Evolutionary conservation across 192 early-diverging fungal species (phyloP).

Genomic region (Umbelopsis sp.): DNA sequence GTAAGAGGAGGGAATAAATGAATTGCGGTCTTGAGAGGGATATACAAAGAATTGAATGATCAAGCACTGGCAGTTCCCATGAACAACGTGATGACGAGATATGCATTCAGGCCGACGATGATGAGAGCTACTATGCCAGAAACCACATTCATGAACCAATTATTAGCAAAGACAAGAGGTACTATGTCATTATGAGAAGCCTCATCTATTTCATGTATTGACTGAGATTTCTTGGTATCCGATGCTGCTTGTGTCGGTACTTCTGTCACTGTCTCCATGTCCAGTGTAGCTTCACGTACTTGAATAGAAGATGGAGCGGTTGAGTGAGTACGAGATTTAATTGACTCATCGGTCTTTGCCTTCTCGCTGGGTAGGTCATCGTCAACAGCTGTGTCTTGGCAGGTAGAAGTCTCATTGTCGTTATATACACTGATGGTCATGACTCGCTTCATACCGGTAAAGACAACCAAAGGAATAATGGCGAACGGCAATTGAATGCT

Average conservation of each 20-base stretch:
- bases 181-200: background rate
- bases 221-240: constrained; percentile 5
- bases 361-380: constrained; percentile 8
- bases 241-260: background rate
- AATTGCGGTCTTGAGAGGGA: background rate
- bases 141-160: constrained; percentile 32
- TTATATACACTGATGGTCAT: constrained; percentile 43
- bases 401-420: background rate
- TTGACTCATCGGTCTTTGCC: constrained; percentile 10
- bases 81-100: constrained; percentile 45
- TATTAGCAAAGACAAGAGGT: constrained; percentile 42
- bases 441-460: constrained; percentile 57
- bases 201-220: background rate
- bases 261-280: background rate
- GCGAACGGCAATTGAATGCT: constrained; percentile 83
- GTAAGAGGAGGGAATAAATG: background rate
- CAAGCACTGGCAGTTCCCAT: background rate
- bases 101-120: constrained; percentile 51
- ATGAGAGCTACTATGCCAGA: constrained; percentile 41
- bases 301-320: background rate
- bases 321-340: background rate
- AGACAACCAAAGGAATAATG: constrained; percentile 74
- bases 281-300: background rate
- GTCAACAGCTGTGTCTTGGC: background rate
- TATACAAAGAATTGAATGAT: background rate